A percentile compares a stretch with the other conserved stretches of the same genome.
These are phyloP conservation scores for Apiospora arundinis DNA, from an alignment of 2,329 filamentous ascomycete species.

Conservation along the genomic window DNA sequence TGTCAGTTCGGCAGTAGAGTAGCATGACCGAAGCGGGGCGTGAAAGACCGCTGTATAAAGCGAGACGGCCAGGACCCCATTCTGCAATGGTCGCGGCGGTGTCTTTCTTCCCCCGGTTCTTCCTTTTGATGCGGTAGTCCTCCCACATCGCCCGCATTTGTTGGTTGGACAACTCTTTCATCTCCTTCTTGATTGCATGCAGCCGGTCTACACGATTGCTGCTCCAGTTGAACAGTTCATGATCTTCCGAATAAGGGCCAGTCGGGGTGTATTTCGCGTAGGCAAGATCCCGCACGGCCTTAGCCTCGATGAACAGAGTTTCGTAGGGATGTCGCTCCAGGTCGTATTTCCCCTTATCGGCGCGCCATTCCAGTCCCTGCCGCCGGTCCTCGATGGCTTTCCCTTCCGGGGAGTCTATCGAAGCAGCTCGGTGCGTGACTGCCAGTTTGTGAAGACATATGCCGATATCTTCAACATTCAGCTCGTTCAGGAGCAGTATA, in stretches of 20 bases:
- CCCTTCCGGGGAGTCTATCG: neutral
- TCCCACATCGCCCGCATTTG: too few species aligned
- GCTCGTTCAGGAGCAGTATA: neutral
- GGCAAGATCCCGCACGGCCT: neutral
- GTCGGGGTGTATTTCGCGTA: neutral
- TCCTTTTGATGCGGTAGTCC: neutral
- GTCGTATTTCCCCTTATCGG: neutral
- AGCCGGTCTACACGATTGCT: neutral
- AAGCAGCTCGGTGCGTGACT: neutral
- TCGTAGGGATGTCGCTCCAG: neutral
- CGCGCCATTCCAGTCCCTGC: neutral
- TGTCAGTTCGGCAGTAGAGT: neutral
- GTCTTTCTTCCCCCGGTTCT: neutral
- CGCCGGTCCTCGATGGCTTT: neutral
- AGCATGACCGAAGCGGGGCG: neutral
- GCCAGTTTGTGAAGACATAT: neutral
- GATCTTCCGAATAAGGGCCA: neutral
- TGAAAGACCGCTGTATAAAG: neutral
- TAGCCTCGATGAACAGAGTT: neutral
- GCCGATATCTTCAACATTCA: neutral
- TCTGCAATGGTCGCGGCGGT: neutral
- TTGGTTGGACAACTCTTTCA: neutral
- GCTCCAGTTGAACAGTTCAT: neutral
- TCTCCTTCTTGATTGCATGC: neutral
- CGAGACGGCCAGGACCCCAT: neutral